Conservation (phyloP, 805 yeast species). For the Teunomyces panamensis region DNA sequence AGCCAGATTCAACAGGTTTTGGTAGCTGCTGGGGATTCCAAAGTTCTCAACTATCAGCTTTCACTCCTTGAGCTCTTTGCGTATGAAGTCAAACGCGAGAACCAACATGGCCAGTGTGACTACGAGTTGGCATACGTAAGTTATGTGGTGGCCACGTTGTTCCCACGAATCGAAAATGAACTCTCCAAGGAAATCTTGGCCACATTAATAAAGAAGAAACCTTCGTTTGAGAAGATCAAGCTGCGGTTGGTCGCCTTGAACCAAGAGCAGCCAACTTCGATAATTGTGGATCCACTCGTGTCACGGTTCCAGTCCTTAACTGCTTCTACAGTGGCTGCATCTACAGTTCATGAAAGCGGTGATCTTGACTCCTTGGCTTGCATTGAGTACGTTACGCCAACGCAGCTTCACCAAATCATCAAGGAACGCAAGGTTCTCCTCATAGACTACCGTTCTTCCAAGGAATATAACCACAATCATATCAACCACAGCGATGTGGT, state of each 20-base stretch:
- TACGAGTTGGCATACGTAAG: constrained; percentile 34
- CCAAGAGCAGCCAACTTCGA: not conserved
- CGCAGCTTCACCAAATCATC: constrained; percentile 14
- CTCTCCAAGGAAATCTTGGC: constrained; percentile 13
- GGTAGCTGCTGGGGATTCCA: constrained; percentile 5
- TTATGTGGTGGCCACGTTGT: constrained; percentile 15
- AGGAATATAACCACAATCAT: constrained; percentile 61
- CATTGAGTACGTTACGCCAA: constrained; percentile 18
- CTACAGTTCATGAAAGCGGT: not conserved
- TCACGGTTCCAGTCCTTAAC: constrained; percentile 24
- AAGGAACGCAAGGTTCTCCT: constrained; percentile 41
- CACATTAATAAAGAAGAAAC: constrained; percentile 13
- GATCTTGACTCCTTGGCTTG: not conserved
- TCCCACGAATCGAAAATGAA: constrained; percentile 3
- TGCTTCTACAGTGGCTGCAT: not conserved
- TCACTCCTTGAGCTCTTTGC: constrained; percentile 33
- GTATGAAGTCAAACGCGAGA: constrained; percentile 27
- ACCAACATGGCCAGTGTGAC: constrained; percentile 33
- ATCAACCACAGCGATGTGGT: constrained; percentile 56
- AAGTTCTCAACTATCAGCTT: constrained; percentile 25
- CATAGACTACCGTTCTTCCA: constrained; percentile 67
- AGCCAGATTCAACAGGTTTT: not conserved
- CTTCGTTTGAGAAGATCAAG: constrained; percentile 6
- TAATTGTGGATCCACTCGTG: constrained; percentile 19
- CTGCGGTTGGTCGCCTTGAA: not conserved